A percentile compares a stretch with the other conserved stretches of the same genome.
Evolutionary conservation across 169 alveolate genomes (phyloP).

Genomic region (Perkinsus marinus): DNA sequence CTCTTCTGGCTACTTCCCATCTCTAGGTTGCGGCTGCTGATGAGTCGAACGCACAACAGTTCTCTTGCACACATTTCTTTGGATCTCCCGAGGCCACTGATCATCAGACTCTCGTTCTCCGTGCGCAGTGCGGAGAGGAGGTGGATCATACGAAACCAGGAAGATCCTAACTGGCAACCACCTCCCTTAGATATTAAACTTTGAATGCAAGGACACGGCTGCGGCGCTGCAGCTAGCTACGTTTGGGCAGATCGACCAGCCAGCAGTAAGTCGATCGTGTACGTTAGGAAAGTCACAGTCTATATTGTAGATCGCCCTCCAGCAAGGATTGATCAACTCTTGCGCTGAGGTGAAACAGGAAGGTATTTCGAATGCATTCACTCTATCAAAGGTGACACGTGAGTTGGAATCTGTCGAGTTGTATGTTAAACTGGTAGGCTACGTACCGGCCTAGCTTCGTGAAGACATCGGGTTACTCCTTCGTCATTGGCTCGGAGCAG

Average conservation of each 20-base stretch:
- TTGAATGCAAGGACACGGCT: background rate
- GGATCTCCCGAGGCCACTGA: background rate
- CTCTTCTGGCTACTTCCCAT: background rate
- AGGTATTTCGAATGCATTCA: background rate
- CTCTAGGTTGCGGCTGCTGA: background rate
- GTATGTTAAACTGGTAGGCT: background rate
- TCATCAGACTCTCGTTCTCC: background rate
- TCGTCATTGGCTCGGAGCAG: background rate
- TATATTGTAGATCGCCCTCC: background rate
- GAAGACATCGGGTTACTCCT: background rate
- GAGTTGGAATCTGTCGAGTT: too few species aligned
- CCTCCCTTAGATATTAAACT: background rate
- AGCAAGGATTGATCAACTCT: background rate
- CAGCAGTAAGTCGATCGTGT: background rate
- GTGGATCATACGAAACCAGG: background rate
- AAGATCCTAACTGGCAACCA: background rate
- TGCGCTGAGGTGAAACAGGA: background rate
- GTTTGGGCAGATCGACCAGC: background rate
- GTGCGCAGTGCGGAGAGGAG: background rate
- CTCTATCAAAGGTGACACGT: background rate
- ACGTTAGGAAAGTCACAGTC: background rate
- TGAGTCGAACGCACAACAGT: background rate
- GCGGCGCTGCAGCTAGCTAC: background rate
- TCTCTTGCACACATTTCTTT: background rate
- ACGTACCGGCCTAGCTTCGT: background rate